phyloP scores from a whole-genome alignment of 306 rosid genomes.

The Quercus dentata region DNA sequence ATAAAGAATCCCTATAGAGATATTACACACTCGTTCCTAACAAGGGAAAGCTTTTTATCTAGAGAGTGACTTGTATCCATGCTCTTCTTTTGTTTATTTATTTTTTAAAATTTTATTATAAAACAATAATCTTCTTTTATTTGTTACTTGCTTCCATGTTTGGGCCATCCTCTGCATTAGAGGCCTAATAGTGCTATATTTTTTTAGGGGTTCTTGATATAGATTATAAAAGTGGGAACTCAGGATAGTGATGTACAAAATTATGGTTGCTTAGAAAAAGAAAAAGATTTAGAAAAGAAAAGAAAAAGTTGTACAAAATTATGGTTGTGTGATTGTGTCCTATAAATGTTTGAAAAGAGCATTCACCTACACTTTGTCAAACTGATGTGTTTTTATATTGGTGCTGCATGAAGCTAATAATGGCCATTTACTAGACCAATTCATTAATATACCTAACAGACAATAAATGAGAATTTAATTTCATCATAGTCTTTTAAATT shows the following conservation, averaged over 20 bases:
- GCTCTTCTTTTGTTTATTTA: neutral
- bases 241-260: neutral
- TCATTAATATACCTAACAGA: conserved; percentile 44
- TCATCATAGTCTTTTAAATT: conserved; percentile 29
- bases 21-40: neutral
- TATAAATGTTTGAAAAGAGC: conserved; percentile 51
- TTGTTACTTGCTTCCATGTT: neutral
- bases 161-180: neutral
- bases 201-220: neutral
- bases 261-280: neutral
- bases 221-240: neutral
- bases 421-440: conserved; percentile 46
- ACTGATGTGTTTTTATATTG: conserved; percentile 47
- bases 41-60: neutral
- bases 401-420: conserved; percentile 46
- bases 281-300: too few relatives aligned
- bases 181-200: neutral
- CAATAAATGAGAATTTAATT: conserved; percentile 44
- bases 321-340: conserved; percentile 13
- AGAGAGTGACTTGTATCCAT: conserved; percentile 12
- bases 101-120: neutral
- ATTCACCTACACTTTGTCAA: conserved; percentile 44
- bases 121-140: neutral
- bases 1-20: neutral
- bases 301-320: conserved; percentile 7